A percentile compares a stretch with the other conserved stretches of the same genome.
phyloP scores from a whole-genome alignment of 108 stramenopile species.

The Pseudonitzschia multiseries region DNA sequence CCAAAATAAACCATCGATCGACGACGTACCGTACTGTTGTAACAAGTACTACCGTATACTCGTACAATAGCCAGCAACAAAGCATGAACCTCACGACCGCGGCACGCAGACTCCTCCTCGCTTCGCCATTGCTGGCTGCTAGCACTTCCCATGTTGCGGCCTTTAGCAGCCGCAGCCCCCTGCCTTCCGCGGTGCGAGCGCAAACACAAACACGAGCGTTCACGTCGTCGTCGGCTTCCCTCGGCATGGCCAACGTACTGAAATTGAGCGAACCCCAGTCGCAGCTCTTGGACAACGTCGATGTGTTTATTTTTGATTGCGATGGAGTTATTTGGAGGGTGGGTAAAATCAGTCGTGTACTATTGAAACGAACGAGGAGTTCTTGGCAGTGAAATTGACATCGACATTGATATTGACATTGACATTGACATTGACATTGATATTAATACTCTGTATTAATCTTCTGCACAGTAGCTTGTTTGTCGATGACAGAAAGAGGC shows the following conservation, averaged over 20 bases:
- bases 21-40: too few species aligned
- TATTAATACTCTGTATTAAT: too few species aligned
- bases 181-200: background rate
- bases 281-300: constrained; percentile 73
- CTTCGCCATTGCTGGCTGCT: constrained; percentile 12
- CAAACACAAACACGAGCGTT: too few species aligned
- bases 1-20: too few species aligned
- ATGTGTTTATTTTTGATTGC: constrained; percentile 99
- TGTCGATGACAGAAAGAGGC: too few species aligned
- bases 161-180: constrained; percentile 12
- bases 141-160: constrained; percentile 16
- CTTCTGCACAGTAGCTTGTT: background rate
- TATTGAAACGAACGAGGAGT: too few species aligned
- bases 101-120: constrained; percentile 3
- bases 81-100: constrained; percentile 14
- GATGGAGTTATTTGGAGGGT: constrained; percentile 98
- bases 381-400: too few species aligned
- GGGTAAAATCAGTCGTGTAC: background rate
- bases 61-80: too few species aligned
- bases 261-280: constrained; percentile 71
- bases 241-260: constrained; percentile 55
- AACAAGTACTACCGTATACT: too few species aligned
- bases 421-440: too few species aligned
- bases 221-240: constrained; percentile 10
- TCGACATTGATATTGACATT: too few species aligned